Evolutionary conservation across 495 filamentous ascomycete genomes (phyloP).

Genomic region (Hyaloscypha hepaticicola): DNA sequence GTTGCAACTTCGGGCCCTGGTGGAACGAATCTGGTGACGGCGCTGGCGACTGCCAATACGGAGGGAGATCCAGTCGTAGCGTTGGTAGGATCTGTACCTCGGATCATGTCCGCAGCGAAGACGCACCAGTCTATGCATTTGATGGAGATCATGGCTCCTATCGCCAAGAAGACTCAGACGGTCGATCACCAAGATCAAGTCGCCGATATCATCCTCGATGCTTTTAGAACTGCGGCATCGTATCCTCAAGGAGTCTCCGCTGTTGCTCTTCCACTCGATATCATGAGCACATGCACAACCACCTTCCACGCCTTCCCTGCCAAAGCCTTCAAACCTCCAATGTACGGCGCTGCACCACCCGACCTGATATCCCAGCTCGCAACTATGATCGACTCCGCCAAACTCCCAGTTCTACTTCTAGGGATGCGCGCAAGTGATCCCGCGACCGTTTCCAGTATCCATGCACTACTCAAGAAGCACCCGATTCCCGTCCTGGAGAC

Average conservation of each 20-base stretch:
- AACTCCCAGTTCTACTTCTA: slow-evolving; percentile 39
- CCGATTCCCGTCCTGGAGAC: slow-evolving; percentile 42
- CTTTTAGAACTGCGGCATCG: slow-evolving; percentile 36
- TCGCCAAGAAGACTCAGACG: slow-evolving; percentile 33
- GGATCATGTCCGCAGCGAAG: slow-evolving; percentile 34
- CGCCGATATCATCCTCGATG: slow-evolving; percentile 39
- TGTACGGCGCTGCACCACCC: slow-evolving; percentile 32
- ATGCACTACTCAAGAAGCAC: slow-evolving; percentile 33
- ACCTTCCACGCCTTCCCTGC: slow-evolving; percentile 34
- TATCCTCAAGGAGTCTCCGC: slow-evolving; percentile 36
- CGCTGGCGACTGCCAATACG: slow-evolving; percentile 33
- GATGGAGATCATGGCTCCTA: slow-evolving; percentile 34
- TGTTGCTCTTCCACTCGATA: slow-evolving; percentile 39
- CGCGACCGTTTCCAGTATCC: slow-evolving; percentile 34
- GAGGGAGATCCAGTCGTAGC: slow-evolving; percentile 36
- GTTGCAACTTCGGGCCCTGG: slow-evolving; percentile 41
- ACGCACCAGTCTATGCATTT: slow-evolving; percentile 40
- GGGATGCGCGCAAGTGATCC: slow-evolving; percentile 36
- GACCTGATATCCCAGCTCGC: slow-evolving; percentile 26
- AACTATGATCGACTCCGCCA: slow-evolving; percentile 32
- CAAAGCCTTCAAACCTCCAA: slow-evolving; percentile 33
- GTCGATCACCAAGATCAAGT: slow-evolving; percentile 40
- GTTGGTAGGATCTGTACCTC: slow-evolving; percentile 37
- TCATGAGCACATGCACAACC: slow-evolving; percentile 21
- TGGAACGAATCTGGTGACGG: slow-evolving; percentile 25